Evolutionary conservation across 306 rosid genomes (phyloP), one percentile per base, ranked within the genome.

Genomic region (Vachellia pachyceras): DNA sequence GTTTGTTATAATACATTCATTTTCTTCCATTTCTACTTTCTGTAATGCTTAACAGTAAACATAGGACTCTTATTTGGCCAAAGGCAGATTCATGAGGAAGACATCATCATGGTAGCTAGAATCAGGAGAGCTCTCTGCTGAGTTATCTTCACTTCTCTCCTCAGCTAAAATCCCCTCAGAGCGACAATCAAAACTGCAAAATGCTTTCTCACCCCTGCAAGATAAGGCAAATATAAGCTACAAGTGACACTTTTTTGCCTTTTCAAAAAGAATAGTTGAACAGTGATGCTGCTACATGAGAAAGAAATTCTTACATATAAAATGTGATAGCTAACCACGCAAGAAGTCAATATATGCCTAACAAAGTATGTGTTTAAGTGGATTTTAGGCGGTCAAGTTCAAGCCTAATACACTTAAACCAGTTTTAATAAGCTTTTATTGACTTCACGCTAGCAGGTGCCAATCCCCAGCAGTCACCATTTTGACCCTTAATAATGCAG

Each of bases 21-120:
- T n/a, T n/a, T n/a, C n/a, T n/a, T n/a, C n/a, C n/a, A n/a, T n/a
- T n/a, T n/a, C n/a, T n/a, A n/a, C n/a, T n/a, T n/a, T n/a, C n/a
- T n/a, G n/a, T n/a, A n/a, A n/a, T n/a, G n/a, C n/a, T n/a, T n/a
- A n/a, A n/a, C n/a, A n/a, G n/a, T n/a, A 55, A 76, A 72, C 5
- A 72, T 25, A 42, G 73, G 82, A 73, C 29, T 29, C 42, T 83
- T 79, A 85, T 77, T 81, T 74, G 77, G 87, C 83, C 50, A 74
- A 60, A 18, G 82, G 88, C 90, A 86, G 84, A 44, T 86, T 91
- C 85, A 84, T 68, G 46, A 92, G 77, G 86, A 90, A 92, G 85
- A 90, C 65, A 82, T 92, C 93, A 82, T 92, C 93, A 69, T 72
- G 83, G 92, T 83, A 90, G 72, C 91, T 94, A 18, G 97, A 90